phyloP scores from a whole-genome alignment of 495 filamentous ascomycete species.

The Thermothielavioides terrestris region DNA sequence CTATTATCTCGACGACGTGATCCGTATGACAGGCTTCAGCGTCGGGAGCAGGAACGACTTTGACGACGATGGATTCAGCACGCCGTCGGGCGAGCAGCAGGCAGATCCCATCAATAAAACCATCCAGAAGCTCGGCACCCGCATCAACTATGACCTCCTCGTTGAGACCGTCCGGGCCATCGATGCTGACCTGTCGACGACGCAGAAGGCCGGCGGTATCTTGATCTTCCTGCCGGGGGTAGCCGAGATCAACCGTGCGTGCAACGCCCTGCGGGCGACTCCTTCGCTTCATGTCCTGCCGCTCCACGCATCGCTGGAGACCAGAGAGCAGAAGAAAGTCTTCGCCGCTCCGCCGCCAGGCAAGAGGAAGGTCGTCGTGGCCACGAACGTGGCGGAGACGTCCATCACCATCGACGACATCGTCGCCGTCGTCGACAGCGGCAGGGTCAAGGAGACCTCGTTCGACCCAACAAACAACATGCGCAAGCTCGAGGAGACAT shows the following conservation, averaged over 20 bases:
- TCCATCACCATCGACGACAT: constrained; percentile 98
- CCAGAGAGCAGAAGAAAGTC: constrained; percentile 76
- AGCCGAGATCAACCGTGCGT: constrained; percentile 76
- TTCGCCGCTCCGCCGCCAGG: constrained; percentile 69
- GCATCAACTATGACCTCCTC: constrained; percentile 90
- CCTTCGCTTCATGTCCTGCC: constrained; percentile 72
- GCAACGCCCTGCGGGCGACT: constrained; percentile 59
- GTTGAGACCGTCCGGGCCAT: constrained; percentile 69
- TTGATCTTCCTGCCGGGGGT: constrained; percentile 85
- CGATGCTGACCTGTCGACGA: constrained; percentile 55
- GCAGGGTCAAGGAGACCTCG: constrained; percentile 90
- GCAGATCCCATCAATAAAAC: constrained; percentile 49
- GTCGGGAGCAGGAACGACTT: constrained; percentile 29
- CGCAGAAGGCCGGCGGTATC: constrained; percentile 67
- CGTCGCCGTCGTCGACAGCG: constrained; percentile 92
- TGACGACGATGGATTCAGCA: constrained; percentile 28
- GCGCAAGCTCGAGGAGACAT: constrained; percentile 87
- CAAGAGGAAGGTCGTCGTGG: constrained; percentile 82
- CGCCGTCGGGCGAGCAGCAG: constrained; percentile 25
- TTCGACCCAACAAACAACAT: constrained; percentile 91
- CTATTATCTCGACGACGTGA: constrained; percentile 82
- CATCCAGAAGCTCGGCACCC: constrained; percentile 68
- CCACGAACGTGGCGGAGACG: constrained; percentile 95
- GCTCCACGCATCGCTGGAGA: constrained; percentile 83
- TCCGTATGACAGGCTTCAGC: constrained; percentile 68